Conservation (phyloP, 768 basidiomycete species). For the Crucibulum laeve region DNA sequence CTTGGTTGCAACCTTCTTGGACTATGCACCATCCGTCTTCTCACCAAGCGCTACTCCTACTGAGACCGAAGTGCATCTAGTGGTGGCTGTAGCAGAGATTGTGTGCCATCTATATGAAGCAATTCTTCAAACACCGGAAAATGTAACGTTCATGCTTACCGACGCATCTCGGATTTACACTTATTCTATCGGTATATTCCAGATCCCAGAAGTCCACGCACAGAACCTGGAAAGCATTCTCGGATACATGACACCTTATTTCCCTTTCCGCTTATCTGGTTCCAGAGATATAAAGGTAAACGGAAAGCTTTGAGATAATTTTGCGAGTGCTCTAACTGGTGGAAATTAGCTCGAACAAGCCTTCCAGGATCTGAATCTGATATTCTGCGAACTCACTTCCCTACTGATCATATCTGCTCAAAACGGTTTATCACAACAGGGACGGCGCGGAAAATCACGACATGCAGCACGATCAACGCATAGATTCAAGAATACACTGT, state of each 20-base stretch:
- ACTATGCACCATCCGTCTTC: constrained; percentile 81
- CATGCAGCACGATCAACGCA: neutral
- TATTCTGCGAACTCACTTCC: constrained; percentile 75
- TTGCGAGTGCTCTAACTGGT: neutral
- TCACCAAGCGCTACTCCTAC: constrained; percentile 55
- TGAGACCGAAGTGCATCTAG: constrained; percentile 56
- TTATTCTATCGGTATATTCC: neutral
- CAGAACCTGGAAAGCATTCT: constrained; percentile 58
- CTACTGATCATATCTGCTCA: constrained; percentile 44
- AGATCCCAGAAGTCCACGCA: constrained; percentile 20
- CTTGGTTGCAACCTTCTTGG: constrained; percentile 80
- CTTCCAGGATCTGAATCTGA: constrained; percentile 68
- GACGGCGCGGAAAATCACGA: constrained; percentile 1
- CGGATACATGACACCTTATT: constrained; percentile 75
- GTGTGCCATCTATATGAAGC: constrained; percentile 55
- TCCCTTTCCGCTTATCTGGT: constrained; percentile 62
- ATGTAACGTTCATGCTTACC: constrained; percentile 20
- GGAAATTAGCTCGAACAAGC: constrained; percentile 52
- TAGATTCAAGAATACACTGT: neutral
- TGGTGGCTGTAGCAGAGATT: constrained; percentile 56
- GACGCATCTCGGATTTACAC: constrained; percentile 1
- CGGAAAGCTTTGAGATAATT: neutral
- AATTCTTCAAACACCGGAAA: constrained; percentile 38
- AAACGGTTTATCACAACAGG: constrained; percentile 6
- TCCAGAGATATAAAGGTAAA: constrained; percentile 57